Conservation (phyloP, 352 stramenopile species). For the Globisporangium iwayamae region DNA sequence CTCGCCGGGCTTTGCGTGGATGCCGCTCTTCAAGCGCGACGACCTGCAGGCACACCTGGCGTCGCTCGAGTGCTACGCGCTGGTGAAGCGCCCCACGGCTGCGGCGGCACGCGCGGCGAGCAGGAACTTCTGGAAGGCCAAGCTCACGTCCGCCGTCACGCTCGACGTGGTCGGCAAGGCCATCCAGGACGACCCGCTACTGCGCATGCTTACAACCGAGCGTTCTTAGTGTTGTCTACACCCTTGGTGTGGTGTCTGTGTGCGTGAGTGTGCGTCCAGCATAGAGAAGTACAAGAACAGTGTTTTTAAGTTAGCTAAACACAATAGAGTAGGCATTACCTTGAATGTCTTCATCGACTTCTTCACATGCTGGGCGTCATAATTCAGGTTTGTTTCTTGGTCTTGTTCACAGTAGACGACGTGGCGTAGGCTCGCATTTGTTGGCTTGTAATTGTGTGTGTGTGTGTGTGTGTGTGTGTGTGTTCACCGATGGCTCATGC, state of each 20-base stretch:
- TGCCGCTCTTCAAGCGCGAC: slow-evolving; percentile 52
- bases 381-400: background rate
- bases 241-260: background rate
- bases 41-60: slow-evolving; percentile 60
- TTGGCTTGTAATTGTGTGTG: no score
- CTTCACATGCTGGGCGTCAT: no score
- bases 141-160: slow-evolving; percentile 46
- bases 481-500: background rate
- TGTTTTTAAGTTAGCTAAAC: no score
- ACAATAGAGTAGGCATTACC: no score
- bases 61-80: slow-evolving; percentile 67
- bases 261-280: background rate
- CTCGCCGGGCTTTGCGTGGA: slow-evolving; percentile 40
- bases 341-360: no score
- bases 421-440: no score
- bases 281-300: background rate
- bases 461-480: background rate
- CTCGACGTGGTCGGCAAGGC: slow-evolving; percentile 38
- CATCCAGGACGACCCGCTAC: slow-evolving; percentile 44
- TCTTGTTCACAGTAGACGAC: background rate
- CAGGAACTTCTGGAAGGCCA: slow-evolving; percentile 41
- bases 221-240: background rate
- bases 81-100: slow-evolving; percentile 36
- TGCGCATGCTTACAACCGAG: slow-evolving; percentile 25
- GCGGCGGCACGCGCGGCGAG: slow-evolving; percentile 18